Conservation (phyloP, 768 basidiomycete genomes). For the Agaricus blazei region DNA sequence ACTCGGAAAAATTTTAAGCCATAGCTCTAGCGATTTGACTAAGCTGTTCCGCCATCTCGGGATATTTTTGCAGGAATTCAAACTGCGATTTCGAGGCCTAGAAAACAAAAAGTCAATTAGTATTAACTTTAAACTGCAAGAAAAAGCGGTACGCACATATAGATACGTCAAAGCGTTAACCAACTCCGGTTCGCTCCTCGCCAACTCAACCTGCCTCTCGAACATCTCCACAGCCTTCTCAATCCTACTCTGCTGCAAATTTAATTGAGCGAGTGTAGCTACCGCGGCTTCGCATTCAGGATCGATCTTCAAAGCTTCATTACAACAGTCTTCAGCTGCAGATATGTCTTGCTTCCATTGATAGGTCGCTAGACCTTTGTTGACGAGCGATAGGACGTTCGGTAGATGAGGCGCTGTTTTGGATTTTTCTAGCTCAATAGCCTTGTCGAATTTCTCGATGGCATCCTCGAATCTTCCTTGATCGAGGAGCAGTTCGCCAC, state of each 20-base stretch:
- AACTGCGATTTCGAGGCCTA: conserved; percentile 82
- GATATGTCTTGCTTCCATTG: conserved; percentile 92
- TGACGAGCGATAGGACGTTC: conserved; percentile 92
- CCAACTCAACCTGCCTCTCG: conserved; percentile 74
- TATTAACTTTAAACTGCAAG: background rate
- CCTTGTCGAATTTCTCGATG: conserved; percentile 88
- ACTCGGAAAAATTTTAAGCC: background rate
- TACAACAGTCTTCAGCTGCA: conserved; percentile 78
- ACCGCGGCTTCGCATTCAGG: conserved; percentile 95
- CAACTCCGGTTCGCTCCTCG: conserved; percentile 88
- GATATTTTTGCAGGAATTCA: conserved; percentile 80
- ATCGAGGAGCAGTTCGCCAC: conserved; percentile 92
- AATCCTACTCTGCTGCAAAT: conserved; percentile 86
- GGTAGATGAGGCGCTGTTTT: conserved; percentile 48
- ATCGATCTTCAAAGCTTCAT: conserved; percentile 85
- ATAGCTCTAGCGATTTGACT: conserved; percentile 32
- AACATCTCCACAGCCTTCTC: conserved; percentile 86
- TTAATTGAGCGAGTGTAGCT: conserved; percentile 90
- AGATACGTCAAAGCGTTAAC: conserved; percentile 71
- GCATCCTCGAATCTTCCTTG: conserved; percentile 85
- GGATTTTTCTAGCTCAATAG: conserved; percentile 80
- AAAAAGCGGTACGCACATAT: conserved; percentile 48
- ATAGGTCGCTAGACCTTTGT: conserved; percentile 95
- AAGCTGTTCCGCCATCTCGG: conserved; percentile 74
- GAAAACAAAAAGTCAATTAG: conserved; percentile 2